Percentiles rank a stretch among this genome's conserved stretches.
phyloP scores from a whole-genome alignment of 2,329 filamentous ascomycete genomes.

The Bipolaris victoriae region DNA sequence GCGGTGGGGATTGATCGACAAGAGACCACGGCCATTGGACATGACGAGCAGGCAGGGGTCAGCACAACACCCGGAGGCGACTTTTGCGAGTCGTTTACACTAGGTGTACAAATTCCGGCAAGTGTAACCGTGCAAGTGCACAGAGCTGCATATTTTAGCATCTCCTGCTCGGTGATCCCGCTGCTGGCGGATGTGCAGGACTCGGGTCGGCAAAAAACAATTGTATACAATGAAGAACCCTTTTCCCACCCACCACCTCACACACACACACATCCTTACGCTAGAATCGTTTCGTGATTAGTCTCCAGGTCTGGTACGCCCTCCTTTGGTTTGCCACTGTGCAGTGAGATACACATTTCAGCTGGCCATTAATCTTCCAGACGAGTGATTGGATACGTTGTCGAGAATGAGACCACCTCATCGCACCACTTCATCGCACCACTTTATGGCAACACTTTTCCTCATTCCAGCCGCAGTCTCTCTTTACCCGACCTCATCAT shows the following conservation, averaged over 20 bases:
- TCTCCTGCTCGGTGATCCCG: background rate
- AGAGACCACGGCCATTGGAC: background rate
- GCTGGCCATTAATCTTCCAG: background rate
- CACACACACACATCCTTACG: background rate
- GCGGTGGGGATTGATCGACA: slow-evolving; percentile 8
- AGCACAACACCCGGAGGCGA: slow-evolving; percentile 4
- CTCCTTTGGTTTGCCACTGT: background rate
- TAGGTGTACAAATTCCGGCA: background rate
- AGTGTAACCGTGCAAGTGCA: background rate
- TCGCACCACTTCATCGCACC: background rate
- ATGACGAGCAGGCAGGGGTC: slow-evolving; percentile 3
- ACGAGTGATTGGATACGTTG: background rate
- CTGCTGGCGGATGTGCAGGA: background rate
- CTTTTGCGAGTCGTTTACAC: background rate
- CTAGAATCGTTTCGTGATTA: background rate
- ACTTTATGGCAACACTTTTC: background rate
- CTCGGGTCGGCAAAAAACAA: background rate
- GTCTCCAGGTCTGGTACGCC: background rate
- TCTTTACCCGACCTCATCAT: background rate
- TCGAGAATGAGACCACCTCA: background rate
- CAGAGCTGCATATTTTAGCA: slow-evolving; percentile 1
- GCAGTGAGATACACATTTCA: background rate
- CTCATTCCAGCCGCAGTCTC: background rate
- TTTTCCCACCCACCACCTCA: background rate
- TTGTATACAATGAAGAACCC: background rate